Percentiles rank a stretch among this genome's conserved stretches.
Evolutionary conservation across 164 flowering plant genomes (phyloP).

Genomic region (Houttuynia cordata): DNA sequence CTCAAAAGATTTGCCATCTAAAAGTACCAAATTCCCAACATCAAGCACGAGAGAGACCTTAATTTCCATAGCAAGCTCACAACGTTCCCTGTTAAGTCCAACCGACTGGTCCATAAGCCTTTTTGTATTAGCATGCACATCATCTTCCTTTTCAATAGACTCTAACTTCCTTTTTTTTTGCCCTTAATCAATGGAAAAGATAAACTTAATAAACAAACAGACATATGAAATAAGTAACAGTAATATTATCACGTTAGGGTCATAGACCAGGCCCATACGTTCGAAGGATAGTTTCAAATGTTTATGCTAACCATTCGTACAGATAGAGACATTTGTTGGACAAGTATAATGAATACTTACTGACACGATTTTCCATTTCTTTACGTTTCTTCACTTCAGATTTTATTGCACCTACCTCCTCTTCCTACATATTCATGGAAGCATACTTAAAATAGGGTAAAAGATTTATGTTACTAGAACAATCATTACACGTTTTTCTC

Average conservation of each 20-base stretch:
- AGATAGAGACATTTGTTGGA: no score
- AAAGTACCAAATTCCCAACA: not conserved
- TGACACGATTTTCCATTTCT: constrained; percentile 45
- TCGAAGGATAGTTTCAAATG: no score
- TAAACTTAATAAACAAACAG: not conserved
- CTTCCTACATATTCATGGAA: constrained; percentile 39
- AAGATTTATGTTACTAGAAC: not conserved
- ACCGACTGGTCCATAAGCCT: constrained; percentile 50
- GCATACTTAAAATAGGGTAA: constrained; percentile 1
- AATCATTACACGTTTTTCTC: not conserved
- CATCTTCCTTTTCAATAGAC: constrained; percentile 52
- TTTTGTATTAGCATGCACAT: constrained; percentile 32
- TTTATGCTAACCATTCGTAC: no score
- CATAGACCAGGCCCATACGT: no score
- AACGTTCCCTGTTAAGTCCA: constrained; percentile 37
- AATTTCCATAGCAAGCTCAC: constrained; percentile 32
- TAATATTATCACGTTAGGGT: not conserved
- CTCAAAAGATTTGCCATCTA: not conserved
- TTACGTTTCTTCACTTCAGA: constrained; percentile 42
- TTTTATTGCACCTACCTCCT: constrained; percentile 22
- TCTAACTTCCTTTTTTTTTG: constrained; percentile 51
- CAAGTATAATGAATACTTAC: constrained; percentile 17
- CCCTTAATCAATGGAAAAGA: constrained; percentile 16
- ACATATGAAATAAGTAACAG: not conserved
- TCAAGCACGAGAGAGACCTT: constrained; percentile 32